A percentile compares a stretch with the other conserved stretches of the same genome.
These are phyloP conservation scores for Acanthamoeba rhysodes DNA, from an alignment of 208 protist species.

Conservation along the genomic window DNA sequence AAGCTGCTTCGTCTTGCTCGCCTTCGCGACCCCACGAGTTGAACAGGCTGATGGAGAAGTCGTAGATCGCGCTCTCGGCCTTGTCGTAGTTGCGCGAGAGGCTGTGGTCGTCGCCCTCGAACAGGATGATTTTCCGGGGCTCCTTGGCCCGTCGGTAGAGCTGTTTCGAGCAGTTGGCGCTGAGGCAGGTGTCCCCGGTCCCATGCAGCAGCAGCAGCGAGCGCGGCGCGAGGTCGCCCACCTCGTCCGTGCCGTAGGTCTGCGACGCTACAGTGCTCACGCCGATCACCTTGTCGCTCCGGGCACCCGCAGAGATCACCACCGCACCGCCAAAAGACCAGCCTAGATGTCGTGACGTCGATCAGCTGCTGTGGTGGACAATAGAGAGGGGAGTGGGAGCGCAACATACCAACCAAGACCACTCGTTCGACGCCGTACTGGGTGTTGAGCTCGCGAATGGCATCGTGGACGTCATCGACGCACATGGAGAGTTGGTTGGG, in stretches of 20 bases:
- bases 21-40: constrained; percentile 10
- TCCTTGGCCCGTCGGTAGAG: neutral
- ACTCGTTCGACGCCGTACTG: constrained; percentile 40
- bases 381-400: neutral
- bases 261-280: constrained; percentile 61
- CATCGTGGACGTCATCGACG: constrained; percentile 39
- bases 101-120: constrained; percentile 54
- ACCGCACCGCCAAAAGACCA: constrained; percentile 71
- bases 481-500: constrained; percentile 40
- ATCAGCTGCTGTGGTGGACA: neutral
- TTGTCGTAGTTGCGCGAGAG: constrained; percentile 49
- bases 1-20: neutral
- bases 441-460: neutral
- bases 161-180: constrained; percentile 30
- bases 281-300: constrained; percentile 63
- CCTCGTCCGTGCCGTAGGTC: constrained; percentile 50
- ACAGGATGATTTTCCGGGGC: constrained; percentile 57
- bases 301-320: constrained; percentile 7
- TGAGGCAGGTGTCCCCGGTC: constrained; percentile 25
- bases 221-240: neutral
- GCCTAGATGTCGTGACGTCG: neutral
- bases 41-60: constrained; percentile 58
- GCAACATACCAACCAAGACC: neutral
- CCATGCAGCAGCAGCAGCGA: constrained; percentile 50
- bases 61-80: constrained; percentile 26